These are phyloP conservation scores for Amaranthus cruentus DNA, from an alignment of 148 eudicot genomes.

Conservation along the genomic window DNA sequence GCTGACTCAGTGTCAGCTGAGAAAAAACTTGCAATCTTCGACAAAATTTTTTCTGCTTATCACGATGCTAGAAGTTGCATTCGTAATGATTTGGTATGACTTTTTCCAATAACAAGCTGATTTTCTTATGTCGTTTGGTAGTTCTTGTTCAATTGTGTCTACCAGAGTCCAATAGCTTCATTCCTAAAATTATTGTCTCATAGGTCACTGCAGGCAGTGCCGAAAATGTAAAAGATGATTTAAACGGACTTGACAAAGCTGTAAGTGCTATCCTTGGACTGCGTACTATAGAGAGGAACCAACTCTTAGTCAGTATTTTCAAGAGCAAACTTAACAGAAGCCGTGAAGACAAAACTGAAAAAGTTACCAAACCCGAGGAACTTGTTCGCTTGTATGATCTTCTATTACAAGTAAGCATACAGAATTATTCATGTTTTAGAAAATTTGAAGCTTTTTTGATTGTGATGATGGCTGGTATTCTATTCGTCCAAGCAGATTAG, in stretches of 20 bases:
- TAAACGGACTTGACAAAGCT: conserved; percentile 96
- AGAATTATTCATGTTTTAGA: conserved; percentile 6
- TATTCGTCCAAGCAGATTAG: neutral
- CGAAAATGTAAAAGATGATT: conserved; percentile 79
- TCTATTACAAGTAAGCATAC: conserved; percentile 59
- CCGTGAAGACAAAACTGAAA: conserved; percentile 79
- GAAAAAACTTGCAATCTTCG: conserved; percentile 68
- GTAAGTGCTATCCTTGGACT: conserved; percentile 79
- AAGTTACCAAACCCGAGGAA: conserved; percentile 88
- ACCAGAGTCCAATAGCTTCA: neutral
- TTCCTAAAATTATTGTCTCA: conserved; percentile 19
- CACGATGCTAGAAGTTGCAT: conserved; percentile 84
- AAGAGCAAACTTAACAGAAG: conserved; percentile 71
- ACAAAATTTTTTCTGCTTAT: conserved; percentile 80
- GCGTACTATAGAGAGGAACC: conserved; percentile 89
- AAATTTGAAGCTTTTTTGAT: neutral
- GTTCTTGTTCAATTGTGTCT: neutral
- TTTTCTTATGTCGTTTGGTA: neutral
- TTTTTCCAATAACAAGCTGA: neutral
- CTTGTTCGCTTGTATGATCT: conserved; percentile 89
- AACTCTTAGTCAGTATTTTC: conserved; percentile 69
- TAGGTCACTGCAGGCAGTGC: conserved; percentile 79
- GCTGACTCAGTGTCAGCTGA: conserved; percentile 70
- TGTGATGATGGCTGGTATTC: conserved; percentile 3
- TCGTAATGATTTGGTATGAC: conserved; percentile 77